Evolutionary conservation across 2,329 filamentous ascomycete genomes (phyloP).

Genomic region (Shiraia sp.): DNA sequence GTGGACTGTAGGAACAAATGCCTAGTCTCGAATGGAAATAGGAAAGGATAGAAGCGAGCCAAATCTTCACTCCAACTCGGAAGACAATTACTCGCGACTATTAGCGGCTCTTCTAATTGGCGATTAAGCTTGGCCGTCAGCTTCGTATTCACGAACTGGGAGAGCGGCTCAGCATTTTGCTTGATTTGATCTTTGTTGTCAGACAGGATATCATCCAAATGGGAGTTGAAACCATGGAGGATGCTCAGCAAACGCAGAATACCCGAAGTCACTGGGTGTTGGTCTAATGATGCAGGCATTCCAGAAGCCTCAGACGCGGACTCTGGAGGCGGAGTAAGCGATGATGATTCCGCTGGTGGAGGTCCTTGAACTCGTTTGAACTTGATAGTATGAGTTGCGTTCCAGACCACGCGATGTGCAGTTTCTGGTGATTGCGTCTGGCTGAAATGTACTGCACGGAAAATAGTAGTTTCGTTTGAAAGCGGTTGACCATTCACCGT

Average conservation of each 20-base stretch:
- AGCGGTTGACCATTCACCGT: slow-evolving; percentile 82
- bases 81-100: slow-evolving; percentile 94
- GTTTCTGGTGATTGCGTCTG: slow-evolving; percentile 66
- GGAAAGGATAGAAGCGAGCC: slow-evolving; percentile 89
- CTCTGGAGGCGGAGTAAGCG: slow-evolving; percentile 60
- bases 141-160: slow-evolving; percentile 98
- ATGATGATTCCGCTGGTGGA: slow-evolving; percentile 71
- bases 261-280: slow-evolving; percentile 80
- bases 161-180: slow-evolving; percentile 78
- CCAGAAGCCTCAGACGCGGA: slow-evolving; percentile 59
- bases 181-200: slow-evolving; percentile 73
- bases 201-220: slow-evolving; percentile 85
- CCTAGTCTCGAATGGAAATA: slow-evolving; percentile 97
- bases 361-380: slow-evolving; percentile 86
- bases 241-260: slow-evolving; percentile 89
- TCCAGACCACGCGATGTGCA: slow-evolving; percentile 80
- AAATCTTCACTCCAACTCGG: slow-evolving; percentile 96
- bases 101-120: slow-evolving; percentile 92
- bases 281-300: slow-evolving; percentile 78
- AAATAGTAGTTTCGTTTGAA: slow-evolving; percentile 91
- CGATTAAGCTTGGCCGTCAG: slow-evolving; percentile 96
- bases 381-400: slow-evolving; percentile 85
- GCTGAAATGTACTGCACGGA: slow-evolving; percentile 84
- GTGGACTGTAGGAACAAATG: slow-evolving; percentile 97
- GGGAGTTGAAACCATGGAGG: slow-evolving; percentile 88